Percentiles rank a stretch among this genome's conserved stretches.
These are phyloP conservation scores for Alisma plantagoaquatica DNA, from an alignment of 106 monocot species.

Conservation along the genomic window DNA sequence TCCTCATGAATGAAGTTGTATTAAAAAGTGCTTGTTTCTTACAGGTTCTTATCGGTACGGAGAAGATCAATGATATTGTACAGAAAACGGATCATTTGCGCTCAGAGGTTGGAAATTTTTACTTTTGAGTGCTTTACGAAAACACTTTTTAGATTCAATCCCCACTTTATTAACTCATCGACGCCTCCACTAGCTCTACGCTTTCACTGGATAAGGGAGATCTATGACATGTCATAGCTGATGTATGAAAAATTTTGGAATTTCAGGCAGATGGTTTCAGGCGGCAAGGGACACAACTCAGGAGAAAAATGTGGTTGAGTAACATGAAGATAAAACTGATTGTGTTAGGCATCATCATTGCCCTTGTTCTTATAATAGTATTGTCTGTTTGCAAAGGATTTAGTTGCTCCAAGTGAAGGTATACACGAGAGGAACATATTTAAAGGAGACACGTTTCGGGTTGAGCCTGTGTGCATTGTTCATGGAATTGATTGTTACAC, in stretches of 20 bases:
- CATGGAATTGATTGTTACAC: too few species aligned
- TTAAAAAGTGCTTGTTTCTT: background rate
- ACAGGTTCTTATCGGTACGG: slow-evolving; percentile 65
- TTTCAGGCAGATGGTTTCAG: slow-evolving; percentile 47
- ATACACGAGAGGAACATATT: too few species aligned
- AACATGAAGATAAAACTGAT: slow-evolving; percentile 56
- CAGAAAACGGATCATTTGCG: slow-evolving; percentile 65
- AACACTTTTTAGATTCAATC: too few species aligned
- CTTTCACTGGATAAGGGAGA: too few species aligned
- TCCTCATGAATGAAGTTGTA: background rate
- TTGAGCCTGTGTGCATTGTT: too few species aligned
- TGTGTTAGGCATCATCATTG: slow-evolving; percentile 47
- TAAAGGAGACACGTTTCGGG: too few species aligned
- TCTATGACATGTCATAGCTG: too few species aligned
- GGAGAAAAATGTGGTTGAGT: background rate
- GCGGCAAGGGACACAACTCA: background rate
- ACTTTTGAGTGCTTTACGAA: background rate
- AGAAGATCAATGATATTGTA: slow-evolving; percentile 56
- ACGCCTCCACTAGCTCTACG: too few species aligned
- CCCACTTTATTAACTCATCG: too few species aligned
- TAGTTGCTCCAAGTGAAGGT: slow-evolving; percentile 25
- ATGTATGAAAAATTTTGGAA: background rate
- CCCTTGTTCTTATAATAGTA: slow-evolving; percentile 55
- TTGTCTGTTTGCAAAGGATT: slow-evolving; percentile 61
- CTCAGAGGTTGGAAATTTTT: slow-evolving; percentile 30